phyloP scores from a whole-genome alignment of 2,329 filamentous ascomycete species.

The Claviceps citrina region DNA sequence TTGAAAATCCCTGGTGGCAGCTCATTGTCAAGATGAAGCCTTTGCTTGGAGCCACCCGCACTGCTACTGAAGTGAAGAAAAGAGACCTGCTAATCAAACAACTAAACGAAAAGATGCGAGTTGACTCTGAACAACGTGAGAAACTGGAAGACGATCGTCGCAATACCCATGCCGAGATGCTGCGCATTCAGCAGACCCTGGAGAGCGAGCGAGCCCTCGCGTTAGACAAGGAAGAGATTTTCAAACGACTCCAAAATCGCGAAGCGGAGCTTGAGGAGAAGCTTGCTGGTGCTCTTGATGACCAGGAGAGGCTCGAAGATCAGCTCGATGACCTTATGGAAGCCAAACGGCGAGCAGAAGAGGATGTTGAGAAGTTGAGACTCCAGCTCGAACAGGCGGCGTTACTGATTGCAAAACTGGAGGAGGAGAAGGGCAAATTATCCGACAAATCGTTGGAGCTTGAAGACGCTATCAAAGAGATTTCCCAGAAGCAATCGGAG shows the following conservation, averaged over 20 bases:
- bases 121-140: slow-evolving; percentile 58
- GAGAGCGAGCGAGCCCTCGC: slow-evolving; percentile 93
- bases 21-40: slow-evolving; percentile 91
- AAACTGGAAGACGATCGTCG: slow-evolving; percentile 83
- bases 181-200: slow-evolving; percentile 80
- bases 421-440: slow-evolving; percentile 70
- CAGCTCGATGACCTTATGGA: slow-evolving; percentile 79
- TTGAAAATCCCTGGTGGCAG: slow-evolving; percentile 93
- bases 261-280: slow-evolving; percentile 89
- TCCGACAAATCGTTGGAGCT: slow-evolving; percentile 51
- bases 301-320: slow-evolving; percentile 86
- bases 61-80: slow-evolving; percentile 85
- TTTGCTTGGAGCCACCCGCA: slow-evolving; percentile 77
- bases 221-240: slow-evolving; percentile 96
- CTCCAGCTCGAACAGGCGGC: slow-evolving; percentile 84
- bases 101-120: slow-evolving; percentile 68
- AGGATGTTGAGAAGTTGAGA: slow-evolving; percentile 64
- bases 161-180: slow-evolving; percentile 72
- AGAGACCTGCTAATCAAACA: slow-evolving; percentile 85
- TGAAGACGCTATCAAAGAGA: slow-evolving; percentile 53
- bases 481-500: slow-evolving; percentile 55
- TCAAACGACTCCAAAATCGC: slow-evolving; percentile 84
- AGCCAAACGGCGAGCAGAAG: slow-evolving; percentile 77
- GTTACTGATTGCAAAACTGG: slow-evolving; percentile 67
- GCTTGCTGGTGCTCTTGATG: slow-evolving; percentile 76